Evolutionary conservation across 352 stramenopile genomes (phyloP).

Genomic region (Saprolegnia parasitica): DNA sequence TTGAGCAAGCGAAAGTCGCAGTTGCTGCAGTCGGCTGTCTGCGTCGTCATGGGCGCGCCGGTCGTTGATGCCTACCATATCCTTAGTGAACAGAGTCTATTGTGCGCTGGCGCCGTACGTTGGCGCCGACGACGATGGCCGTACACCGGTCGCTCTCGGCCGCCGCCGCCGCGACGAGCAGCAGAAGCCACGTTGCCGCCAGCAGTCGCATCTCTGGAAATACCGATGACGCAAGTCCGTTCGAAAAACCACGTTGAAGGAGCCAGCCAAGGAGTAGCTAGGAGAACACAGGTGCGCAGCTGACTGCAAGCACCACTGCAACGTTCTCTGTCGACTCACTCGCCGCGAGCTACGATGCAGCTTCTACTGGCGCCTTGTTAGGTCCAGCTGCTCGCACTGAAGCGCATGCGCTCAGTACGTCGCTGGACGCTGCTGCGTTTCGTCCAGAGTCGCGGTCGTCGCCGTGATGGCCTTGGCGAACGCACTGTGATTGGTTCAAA

Average conservation of each 20-base stretch:
- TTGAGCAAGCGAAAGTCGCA: constrained; percentile 42
- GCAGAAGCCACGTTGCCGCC: not conserved
- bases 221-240: not conserved
- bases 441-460: not conserved
- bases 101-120: constrained; percentile 33
- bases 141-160: constrained; percentile 52
- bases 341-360: too few species aligned
- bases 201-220: too few species aligned
- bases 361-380: too few species aligned
- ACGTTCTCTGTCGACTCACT: too few species aligned
- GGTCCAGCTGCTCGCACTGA: too few species aligned
- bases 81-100: not conserved
- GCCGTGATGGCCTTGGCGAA: not conserved
- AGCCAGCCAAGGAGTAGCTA: too few species aligned
- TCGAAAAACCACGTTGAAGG: not conserved
- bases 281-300: too few species aligned
- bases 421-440: too few species aligned
- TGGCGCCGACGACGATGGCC: constrained; percentile 71
- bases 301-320: too few species aligned
- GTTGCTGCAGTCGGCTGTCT: constrained; percentile 78
- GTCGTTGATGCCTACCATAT: constrained; percentile 48
- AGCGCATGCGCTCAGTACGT: too few species aligned
- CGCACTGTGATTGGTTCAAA: not conserved
- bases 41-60: constrained; percentile 70
- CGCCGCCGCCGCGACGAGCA: not conserved